These are phyloP conservation scores for Sporobolomyces pararoseus DNA, from an alignment of 768 basidiomycete species.

Conservation along the genomic window DNA sequence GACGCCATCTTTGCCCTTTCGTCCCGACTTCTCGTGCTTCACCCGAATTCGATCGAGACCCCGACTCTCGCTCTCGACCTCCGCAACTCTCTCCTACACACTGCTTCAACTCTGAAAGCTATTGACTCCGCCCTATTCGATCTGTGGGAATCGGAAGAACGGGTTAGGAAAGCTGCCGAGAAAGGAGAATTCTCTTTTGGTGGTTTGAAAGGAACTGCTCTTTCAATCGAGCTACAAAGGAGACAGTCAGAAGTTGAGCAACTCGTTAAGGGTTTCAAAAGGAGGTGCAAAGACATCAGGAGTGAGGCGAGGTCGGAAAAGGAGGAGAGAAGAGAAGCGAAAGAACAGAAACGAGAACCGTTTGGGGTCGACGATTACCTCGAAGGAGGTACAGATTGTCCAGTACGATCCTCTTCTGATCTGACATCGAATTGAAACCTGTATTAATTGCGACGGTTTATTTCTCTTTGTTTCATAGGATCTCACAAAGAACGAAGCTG, in stretches of 20 bases:
- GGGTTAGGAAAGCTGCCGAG: background rate
- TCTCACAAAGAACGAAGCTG: slow-evolving; percentile 14
- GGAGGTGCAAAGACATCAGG: slow-evolving; percentile 15
- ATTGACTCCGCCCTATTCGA: background rate
- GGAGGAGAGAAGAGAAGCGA: slow-evolving; percentile 1
- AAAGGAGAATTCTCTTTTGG: background rate
- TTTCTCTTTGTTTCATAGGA: slow-evolving; percentile 9
- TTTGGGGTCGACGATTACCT: slow-evolving; percentile 18
- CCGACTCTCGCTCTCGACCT: slow-evolving; percentile 34
- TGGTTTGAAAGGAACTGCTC: background rate
- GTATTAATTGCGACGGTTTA: too few relatives aligned
- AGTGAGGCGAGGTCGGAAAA: slow-evolving; percentile 16
- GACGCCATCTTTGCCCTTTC: slow-evolving; percentile 15
- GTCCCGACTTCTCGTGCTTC: slow-evolving; percentile 5
- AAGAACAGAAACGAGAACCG: slow-evolving; percentile 8
- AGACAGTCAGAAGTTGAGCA: background rate
- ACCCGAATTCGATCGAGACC: slow-evolving; percentile 26
- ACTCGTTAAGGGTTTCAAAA: background rate
- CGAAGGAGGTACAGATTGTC: background rate
- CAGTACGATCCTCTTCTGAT: slow-evolving; percentile 10
- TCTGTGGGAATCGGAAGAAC: slow-evolving; percentile 20
- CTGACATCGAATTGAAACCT: too few relatives aligned
- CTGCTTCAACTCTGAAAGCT: background rate
- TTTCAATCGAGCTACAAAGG: slow-evolving; percentile 1
- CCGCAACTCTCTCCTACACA: slow-evolving; percentile 3